Percentiles rank a stretch among this genome's conserved stretches.
Evolutionary conservation across 805 yeast species (phyloP).

Genomic region (Maudiozyma barnettii): DNA sequence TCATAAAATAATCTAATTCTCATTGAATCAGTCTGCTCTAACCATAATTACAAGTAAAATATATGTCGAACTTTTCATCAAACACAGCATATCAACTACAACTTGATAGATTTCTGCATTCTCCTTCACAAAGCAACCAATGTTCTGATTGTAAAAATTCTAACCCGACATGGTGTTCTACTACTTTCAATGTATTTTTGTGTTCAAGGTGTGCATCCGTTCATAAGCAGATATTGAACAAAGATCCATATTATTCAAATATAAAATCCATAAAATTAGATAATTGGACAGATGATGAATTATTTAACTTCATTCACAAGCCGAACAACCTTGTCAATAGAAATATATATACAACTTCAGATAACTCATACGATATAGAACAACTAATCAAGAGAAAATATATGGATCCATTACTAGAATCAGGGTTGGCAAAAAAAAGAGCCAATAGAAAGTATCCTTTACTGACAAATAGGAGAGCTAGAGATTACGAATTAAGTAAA

Average conservation of each 20-base stretch:
- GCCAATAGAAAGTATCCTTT: constrained; percentile 22
- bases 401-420: constrained; percentile 50
- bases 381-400: constrained; percentile 5
- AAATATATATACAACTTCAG: constrained; percentile 14
- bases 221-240: constrained; percentile 53
- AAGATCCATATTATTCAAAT: constrained; percentile 40
- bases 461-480: constrained; percentile 42
- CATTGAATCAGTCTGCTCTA: too few species aligned
- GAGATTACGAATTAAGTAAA: constrained; percentile 42
- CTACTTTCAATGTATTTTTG: constrained; percentile 52
- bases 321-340: constrained; percentile 1
- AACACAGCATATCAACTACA: constrained; percentile 18
- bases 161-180: constrained; percentile 43
- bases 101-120: constrained; percentile 47
- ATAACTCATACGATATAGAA: constrained; percentile 4
- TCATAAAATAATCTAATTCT: too few species aligned
- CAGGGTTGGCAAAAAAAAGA: constrained; percentile 36
- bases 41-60: too few species aligned
- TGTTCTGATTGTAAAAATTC: constrained; percentile 71
- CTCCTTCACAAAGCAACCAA: constrained; percentile 48
- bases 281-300: constrained; percentile 51
- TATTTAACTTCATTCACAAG: constrained; percentile 29
- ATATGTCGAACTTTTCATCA: background rate
- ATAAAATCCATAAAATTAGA: constrained; percentile 72
- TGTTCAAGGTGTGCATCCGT: constrained; percentile 81